Percentiles rank a stretch among this genome's conserved stretches.
Conservation (phyloP, 768 basidiomycete species). For the Mycena vulgaris region DNA sequence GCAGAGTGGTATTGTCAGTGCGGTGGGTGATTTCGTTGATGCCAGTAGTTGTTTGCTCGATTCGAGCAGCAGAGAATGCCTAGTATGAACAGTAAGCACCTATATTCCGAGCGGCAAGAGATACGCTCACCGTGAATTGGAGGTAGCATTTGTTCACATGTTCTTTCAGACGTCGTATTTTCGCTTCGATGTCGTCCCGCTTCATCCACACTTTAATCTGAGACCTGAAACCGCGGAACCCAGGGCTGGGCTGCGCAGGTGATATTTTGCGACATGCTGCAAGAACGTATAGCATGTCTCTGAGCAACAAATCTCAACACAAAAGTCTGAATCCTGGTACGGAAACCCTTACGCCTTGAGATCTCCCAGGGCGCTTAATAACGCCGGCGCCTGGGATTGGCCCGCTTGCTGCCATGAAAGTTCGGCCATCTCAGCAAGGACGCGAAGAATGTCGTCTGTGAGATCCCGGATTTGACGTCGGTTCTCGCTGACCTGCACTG, state of each 20-base stretch:
- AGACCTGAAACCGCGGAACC: conserved; percentile 10
- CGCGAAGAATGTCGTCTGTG: conserved; percentile 8
- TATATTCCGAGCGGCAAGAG: neutral
- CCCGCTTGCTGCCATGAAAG: neutral
- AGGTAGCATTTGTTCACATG: conserved; percentile 28
- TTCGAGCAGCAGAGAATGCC: neutral
- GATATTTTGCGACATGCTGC: conserved; percentile 1
- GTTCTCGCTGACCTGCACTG: conserved; percentile 22
- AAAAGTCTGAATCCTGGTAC: no score
- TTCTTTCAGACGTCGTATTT: conserved; percentile 23
- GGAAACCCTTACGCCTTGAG: conserved; percentile 23
- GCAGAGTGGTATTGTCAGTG: neutral
- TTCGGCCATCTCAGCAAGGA: conserved; percentile 8
- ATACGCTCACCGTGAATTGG: conserved; percentile 21
- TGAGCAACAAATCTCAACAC: neutral
- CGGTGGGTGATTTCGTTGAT: neutral
- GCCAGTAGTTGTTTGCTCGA: neutral
- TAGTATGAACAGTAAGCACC: neutral
- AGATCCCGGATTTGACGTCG: conserved; percentile 20
- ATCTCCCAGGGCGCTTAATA: conserved; percentile 12
- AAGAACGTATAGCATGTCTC: conserved; percentile 24
- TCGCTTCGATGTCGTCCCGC: conserved; percentile 29
- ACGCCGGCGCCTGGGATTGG: conserved; percentile 1
- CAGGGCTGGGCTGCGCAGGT: neutral
- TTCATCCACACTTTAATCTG: conserved; percentile 30